phyloP scores from a whole-genome alignment of 2,329 filamentous ascomycete species.

The Atkinsonella hypoxylon region DNA sequence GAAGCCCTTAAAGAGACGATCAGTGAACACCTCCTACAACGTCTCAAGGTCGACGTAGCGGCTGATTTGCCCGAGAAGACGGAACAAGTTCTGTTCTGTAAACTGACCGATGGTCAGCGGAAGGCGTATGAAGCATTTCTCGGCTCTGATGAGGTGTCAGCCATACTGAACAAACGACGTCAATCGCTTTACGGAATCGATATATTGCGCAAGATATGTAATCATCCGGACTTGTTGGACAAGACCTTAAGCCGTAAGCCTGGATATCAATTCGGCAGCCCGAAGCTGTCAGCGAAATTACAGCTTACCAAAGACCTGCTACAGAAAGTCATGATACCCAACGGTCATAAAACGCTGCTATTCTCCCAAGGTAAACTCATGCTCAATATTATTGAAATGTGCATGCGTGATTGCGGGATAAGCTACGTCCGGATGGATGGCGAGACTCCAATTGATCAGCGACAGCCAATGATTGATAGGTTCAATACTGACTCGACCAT shows the following conservation, averaged over 20 bases:
- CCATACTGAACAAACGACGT: constrained; percentile 61
- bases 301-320: constrained; percentile 82
- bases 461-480: constrained; percentile 82
- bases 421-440: constrained; percentile 89
- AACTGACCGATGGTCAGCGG: constrained; percentile 66
- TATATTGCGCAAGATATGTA: constrained; percentile 89
- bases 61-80: constrained; percentile 90
- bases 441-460: constrained; percentile 71
- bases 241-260: constrained; percentile 41
- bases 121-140: constrained; percentile 74
- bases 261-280: constrained; percentile 66
- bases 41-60: constrained; percentile 88
- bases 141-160: constrained; percentile 70
- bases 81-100: constrained; percentile 93
- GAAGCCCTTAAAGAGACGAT: constrained; percentile 90
- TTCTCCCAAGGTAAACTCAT: constrained; percentile 93
- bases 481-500: constrained; percentile 77
- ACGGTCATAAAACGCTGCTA: constrained; percentile 83
- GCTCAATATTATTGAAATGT: constrained; percentile 85
- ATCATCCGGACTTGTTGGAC: constrained; percentile 82
- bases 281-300: constrained; percentile 84
- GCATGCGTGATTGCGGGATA: constrained; percentile 58
- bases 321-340: constrained; percentile 69
- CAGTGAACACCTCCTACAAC: constrained; percentile 81
- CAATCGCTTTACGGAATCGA: constrained; percentile 86